These are phyloP conservation scores for Aspergillus ellipticus DNA, from an alignment of 495 filamentous ascomycete species.

Conservation along the genomic window DNA sequence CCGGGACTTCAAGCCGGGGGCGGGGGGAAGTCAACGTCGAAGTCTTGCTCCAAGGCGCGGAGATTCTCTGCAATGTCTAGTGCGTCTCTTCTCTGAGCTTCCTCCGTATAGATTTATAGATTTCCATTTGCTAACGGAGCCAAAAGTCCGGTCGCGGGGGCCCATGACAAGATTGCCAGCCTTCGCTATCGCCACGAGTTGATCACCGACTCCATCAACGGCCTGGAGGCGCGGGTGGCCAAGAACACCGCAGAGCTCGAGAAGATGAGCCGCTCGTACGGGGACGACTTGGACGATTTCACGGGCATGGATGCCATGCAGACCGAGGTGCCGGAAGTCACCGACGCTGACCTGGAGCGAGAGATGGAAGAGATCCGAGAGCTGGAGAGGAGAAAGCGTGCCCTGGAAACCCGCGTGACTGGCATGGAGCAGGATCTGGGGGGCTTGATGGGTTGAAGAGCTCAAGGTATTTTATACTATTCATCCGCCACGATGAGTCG, in stretches of 20 bases:
- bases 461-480: not conserved
- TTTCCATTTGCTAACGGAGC: not conserved
- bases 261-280: slow-evolving; percentile 60
- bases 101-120: too few species aligned
- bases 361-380: slow-evolving; percentile 78
- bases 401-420: slow-evolving; percentile 71
- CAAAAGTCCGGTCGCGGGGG: slow-evolving; percentile 69
- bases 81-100: slow-evolving; percentile 30
- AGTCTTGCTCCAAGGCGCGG: slow-evolving; percentile 77
- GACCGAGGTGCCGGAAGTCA: slow-evolving; percentile 48
- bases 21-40: slow-evolving; percentile 79
- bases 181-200: slow-evolving; percentile 69
- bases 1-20: slow-evolving; percentile 37
- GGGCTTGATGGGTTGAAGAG: slow-evolving; percentile 52
- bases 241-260: slow-evolving; percentile 73
- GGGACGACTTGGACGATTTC: slow-evolving; percentile 34
- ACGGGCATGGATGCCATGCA: slow-evolving; percentile 39
- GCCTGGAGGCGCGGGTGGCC: slow-evolving; percentile 75
- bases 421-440: slow-evolving; percentile 80
- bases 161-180: slow-evolving; percentile 69
- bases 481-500: not conserved
- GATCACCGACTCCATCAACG: slow-evolving; percentile 67
- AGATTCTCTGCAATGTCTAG: slow-evolving; percentile 88
- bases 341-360: slow-evolving; percentile 67
- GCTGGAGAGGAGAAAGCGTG: slow-evolving; percentile 71